Percentiles rank a stretch among this genome's conserved stretches.
phyloP scores from a whole-genome alignment of 1,284 basidiomycete genomes.

The Apiotrichum sp. region DNA sequence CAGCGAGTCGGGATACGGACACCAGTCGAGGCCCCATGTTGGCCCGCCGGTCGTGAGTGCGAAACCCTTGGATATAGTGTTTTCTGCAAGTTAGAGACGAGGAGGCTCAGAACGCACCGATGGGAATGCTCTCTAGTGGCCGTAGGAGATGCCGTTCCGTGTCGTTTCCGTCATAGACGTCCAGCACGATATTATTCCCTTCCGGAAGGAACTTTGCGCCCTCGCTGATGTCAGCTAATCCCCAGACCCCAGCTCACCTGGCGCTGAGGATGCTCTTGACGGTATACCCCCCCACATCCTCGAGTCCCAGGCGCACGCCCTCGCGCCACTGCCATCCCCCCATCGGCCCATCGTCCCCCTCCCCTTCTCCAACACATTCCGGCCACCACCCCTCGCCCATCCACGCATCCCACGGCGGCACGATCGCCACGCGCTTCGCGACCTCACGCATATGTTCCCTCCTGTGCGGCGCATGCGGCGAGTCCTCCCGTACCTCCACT shows the following conservation, averaged over 20 bases:
- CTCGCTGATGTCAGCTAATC: slow-evolving; percentile 18
- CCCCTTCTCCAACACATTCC: slow-evolving; percentile 26
- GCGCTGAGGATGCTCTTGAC: neutral
- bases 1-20: slow-evolving; percentile 64
- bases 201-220: slow-evolving; percentile 25
- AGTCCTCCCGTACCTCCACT: slow-evolving; percentile 1
- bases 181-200: neutral
- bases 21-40: slow-evolving; percentile 85
- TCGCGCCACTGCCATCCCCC: slow-evolving; percentile 27
- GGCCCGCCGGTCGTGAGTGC: slow-evolving; percentile 70
- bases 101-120: slow-evolving; percentile 16
- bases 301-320: slow-evolving; percentile 33
- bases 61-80: slow-evolving; percentile 16
- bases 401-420: slow-evolving; percentile 37
- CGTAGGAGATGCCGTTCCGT: slow-evolving; percentile 8
- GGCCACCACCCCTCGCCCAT: slow-evolving; percentile 44
- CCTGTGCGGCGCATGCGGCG: neutral
- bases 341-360: neutral
- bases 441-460: slow-evolving; percentile 1
- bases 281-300: slow-evolving; percentile 23
- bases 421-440: slow-evolving; percentile 7
- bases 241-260: neutral
- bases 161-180: slow-evolving; percentile 19
- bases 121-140: slow-evolving; percentile 17
- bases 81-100: slow-evolving; percentile 2